Conservation (phyloP, 441 rosid genomes). For the Viola pubescens region DNA sequence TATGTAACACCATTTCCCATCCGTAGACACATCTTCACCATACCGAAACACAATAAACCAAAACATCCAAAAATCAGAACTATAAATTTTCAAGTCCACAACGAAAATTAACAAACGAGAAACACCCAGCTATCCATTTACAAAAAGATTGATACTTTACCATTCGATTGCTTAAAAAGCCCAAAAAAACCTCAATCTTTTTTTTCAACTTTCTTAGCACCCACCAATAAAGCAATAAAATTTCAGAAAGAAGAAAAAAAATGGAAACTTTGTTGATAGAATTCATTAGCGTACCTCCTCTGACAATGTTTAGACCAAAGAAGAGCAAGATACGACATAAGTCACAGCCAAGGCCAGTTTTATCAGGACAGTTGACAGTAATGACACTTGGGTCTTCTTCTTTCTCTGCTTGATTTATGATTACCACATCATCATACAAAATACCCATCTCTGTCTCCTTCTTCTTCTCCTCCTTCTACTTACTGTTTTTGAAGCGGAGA, state of each 20-base stretch:
- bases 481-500: neutral
- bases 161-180: neutral
- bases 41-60: slow-evolving; percentile 4
- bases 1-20: slow-evolving; percentile 95
- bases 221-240: neutral
- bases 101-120: neutral
- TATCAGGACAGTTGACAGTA: slow-evolving; percentile 91
- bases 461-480: neutral
- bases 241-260: neutral
- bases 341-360: slow-evolving; percentile 90
- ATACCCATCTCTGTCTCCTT: slow-evolving; percentile 48
- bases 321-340: slow-evolving; percentile 83
- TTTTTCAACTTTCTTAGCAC: no score
- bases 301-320: slow-evolving; percentile 76
- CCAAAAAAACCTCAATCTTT: no score
- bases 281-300: slow-evolving; percentile 50
- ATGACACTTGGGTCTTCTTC: slow-evolving; percentile 66
- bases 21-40: slow-evolving; percentile 72
- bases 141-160: neutral
- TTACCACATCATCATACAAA: slow-evolving; percentile 70
- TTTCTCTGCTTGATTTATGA: slow-evolving; percentile 56
- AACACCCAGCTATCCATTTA: neutral
- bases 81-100: neutral
- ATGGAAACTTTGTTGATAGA: neutral
- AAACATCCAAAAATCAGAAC: slow-evolving; percentile 1